phyloP scores from a whole-genome alignment of 1,284 basidiomycete species.

The Neonothopanus nambi region DNA sequence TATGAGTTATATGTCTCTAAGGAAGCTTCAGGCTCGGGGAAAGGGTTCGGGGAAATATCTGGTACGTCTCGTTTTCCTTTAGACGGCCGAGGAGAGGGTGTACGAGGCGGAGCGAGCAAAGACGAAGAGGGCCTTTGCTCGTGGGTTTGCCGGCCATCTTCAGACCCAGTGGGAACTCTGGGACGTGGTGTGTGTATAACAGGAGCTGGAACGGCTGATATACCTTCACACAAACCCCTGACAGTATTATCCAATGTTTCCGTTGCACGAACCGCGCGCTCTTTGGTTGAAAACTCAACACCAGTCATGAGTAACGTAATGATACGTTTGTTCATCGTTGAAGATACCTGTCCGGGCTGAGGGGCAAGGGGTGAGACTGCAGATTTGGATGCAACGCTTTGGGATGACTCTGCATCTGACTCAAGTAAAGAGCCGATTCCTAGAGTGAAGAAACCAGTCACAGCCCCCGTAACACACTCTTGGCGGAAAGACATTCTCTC shows the following conservation, averaged over 20 bases:
- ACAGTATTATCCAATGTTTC: constrained; percentile 69
- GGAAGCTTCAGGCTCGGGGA: constrained; percentile 61
- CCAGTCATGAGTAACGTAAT: constrained; percentile 66
- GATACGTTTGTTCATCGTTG: constrained; percentile 67
- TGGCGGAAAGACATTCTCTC: constrained; percentile 93
- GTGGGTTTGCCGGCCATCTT: constrained; percentile 33
- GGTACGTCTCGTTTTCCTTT: constrained; percentile 30
- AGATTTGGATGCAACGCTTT: constrained; percentile 17
- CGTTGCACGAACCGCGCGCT: constrained; percentile 67
- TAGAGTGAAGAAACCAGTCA: constrained; percentile 88
- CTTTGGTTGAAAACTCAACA: constrained; percentile 74
- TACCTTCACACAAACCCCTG: constrained; percentile 68
- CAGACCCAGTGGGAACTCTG: not conserved
- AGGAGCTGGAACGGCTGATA: constrained; percentile 31
- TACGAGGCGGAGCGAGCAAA: constrained; percentile 41
- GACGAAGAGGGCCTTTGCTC: constrained; percentile 31
- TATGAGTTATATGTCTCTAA: constrained; percentile 56
- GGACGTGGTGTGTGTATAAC: constrained; percentile 18
- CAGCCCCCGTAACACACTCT: constrained; percentile 82
- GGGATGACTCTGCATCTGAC: constrained; percentile 9
- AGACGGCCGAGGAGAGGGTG: constrained; percentile 43
- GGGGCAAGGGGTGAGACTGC: constrained; percentile 47
- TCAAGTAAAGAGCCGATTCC: constrained; percentile 32
- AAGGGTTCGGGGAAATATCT: constrained; percentile 64
- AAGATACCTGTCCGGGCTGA: constrained; percentile 61